phyloP scores from a whole-genome alignment of 768 basidiomycete genomes.

The Mycena latifolia region DNA sequence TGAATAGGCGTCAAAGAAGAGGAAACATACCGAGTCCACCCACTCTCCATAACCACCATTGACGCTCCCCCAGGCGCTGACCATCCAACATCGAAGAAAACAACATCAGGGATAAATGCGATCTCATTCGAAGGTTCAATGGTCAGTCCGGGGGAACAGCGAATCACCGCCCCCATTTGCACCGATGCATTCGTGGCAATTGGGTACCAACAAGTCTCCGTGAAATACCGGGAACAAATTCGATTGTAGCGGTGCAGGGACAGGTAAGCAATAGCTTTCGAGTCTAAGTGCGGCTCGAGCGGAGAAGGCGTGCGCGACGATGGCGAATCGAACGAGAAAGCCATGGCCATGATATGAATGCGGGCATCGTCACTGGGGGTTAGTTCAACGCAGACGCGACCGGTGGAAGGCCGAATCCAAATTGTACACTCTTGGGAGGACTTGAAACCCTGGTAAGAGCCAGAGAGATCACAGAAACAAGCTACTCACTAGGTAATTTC shows the following conservation, averaged over 20 bases:
- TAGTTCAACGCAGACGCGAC: not conserved
- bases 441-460: not conserved
- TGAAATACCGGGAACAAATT: not conserved
- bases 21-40: slow-evolving; percentile 7
- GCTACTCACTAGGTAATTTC: not conserved
- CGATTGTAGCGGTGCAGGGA: not conserved
- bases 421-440: not conserved
- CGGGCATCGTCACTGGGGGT: not conserved
- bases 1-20: not conserved
- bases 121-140: not conserved
- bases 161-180: not conserved
- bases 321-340: too few species aligned
- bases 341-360: too few species aligned
- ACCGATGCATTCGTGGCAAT: not conserved
- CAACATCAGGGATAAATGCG: not conserved
- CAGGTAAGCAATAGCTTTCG: not conserved
- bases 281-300: too few species aligned
- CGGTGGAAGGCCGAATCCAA: not conserved
- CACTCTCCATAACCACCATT: not conserved
- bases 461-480: too few species aligned
- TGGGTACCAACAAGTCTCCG: not conserved
- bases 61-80: not conserved
- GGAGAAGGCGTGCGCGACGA: too few species aligned
- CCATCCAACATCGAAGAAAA: too few species aligned
- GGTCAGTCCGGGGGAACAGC: not conserved